Evolutionary conservation across 73 alveolate species (phyloP).

Genomic region (Halteria grandinella): DNA sequence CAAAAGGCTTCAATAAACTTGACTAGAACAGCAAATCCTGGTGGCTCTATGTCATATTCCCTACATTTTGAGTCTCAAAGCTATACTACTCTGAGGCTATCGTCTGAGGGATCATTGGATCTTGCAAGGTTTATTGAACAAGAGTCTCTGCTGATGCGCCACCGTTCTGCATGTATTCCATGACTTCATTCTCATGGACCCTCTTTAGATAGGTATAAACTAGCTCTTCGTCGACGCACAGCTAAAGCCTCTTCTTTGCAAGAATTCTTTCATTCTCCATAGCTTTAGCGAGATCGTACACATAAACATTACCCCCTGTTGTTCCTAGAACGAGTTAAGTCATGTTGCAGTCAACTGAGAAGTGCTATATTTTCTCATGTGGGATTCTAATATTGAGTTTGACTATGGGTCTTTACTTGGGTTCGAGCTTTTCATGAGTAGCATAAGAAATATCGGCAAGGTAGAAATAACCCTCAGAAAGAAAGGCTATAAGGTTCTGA

Average conservation of each 20-base stretch:
- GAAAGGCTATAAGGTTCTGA: slow-evolving; percentile 1
- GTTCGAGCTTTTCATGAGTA: neutral
- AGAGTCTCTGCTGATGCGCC: too few species aligned
- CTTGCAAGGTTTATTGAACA: too few species aligned
- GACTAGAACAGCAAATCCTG: too few species aligned
- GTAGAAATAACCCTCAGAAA: slow-evolving; percentile 41
- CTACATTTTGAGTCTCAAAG: too few species aligned
- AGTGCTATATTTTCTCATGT: slow-evolving; percentile 14
- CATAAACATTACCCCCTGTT: slow-evolving; percentile 31
- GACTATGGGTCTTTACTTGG: neutral
- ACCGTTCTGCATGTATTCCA: neutral
- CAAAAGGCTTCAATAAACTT: too few species aligned
- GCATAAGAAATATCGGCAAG: slow-evolving; percentile 17
- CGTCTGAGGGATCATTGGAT: too few species aligned
- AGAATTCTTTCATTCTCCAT: slow-evolving; percentile 41
- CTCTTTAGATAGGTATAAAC: slow-evolving; percentile 14
- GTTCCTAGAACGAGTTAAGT: neutral
- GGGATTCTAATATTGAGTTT: slow-evolving; percentile 46
- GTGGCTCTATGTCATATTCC: too few species aligned
- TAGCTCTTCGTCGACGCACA: slow-evolving; percentile 26
- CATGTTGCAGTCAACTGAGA: slow-evolving; percentile 20
- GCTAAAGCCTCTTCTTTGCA: slow-evolving; percentile 10
- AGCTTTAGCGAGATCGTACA: slow-evolving; percentile 32
- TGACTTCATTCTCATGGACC: neutral
- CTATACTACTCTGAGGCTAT: too few species aligned